Evolutionary conservation across 495 filamentous ascomycete species (phyloP).

Genomic region (Parathielavia hyrcaniae): DNA sequence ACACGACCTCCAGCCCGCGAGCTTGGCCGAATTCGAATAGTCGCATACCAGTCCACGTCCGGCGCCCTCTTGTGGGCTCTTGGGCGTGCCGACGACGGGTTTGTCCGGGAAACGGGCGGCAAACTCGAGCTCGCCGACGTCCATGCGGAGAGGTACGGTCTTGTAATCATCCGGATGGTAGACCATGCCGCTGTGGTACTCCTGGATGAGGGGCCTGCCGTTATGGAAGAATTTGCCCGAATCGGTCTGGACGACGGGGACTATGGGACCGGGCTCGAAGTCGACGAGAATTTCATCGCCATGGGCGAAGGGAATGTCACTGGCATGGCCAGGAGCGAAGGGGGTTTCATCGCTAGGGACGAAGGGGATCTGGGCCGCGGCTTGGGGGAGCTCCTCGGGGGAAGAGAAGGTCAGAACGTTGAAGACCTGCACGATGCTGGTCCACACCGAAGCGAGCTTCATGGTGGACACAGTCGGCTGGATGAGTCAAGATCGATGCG

Average conservation of each 20-base stretch:
- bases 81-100: neutral
- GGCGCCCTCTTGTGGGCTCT: neutral
- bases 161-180: neutral
- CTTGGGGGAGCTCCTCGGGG: neutral
- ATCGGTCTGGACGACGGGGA: neutral
- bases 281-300: neutral
- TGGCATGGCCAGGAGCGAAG: no score
- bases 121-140: neutral
- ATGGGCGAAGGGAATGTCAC: no score
- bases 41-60: neutral
- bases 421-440: neutral
- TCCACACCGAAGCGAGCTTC: neutral
- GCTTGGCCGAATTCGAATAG: neutral
- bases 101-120: neutral
- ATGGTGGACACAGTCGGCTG: neutral
- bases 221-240: neutral
- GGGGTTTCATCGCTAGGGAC: no score
- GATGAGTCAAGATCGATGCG: neutral
- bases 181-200: neutral
- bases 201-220: neutral
- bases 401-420: neutral
- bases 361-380: neutral
- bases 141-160: neutral
- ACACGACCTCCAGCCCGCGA: neutral
- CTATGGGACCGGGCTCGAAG: neutral